Percentiles rank a stretch among this genome's conserved stretches.
These are phyloP conservation scores for Cordyceps javanica DNA, from an alignment of 2,329 filamentous ascomycete genomes.

Conservation along the genomic window DNA sequence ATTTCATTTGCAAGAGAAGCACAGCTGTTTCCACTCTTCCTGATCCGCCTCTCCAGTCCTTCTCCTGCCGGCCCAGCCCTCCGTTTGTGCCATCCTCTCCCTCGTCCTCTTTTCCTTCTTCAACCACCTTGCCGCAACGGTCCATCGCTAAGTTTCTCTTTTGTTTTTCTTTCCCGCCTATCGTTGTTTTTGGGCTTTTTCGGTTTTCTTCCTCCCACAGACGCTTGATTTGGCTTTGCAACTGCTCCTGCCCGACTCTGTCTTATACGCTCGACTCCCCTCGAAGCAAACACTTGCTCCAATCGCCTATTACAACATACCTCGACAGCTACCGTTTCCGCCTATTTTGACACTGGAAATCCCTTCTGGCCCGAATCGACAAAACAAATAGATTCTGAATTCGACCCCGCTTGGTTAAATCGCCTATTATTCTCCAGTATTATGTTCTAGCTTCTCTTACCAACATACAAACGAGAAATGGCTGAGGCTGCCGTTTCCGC, in stretches of 20 bases:
- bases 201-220: neutral
- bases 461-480: conserved; percentile 21
- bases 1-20: neutral
- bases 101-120: conserved; percentile 5
- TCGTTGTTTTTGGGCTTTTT: neutral
- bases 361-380: neutral
- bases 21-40: neutral
- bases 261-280: conserved; percentile 3
- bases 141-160: conserved; percentile 6
- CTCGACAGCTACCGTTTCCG: conserved; percentile 5
- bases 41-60: conserved; percentile 3
- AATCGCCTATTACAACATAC: conserved; percentile 3
- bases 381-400: neutral
- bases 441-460: conserved; percentile 29
- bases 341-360: neutral
- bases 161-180: conserved; percentile 13
- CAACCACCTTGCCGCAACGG: conserved; percentile 5
- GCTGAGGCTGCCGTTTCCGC: conserved; percentile 27
- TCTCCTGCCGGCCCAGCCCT: neutral
- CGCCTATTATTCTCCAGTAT: conserved; percentile 19
- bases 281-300: neutral
- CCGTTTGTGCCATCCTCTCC: conserved; percentile 13
- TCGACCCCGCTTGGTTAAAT: neutral
- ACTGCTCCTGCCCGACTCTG: neutral
- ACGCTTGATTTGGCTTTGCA: neutral